phyloP scores from a whole-genome alignment of 2,329 filamentous ascomycete genomes.

The Epichloe uncinata region DNA sequence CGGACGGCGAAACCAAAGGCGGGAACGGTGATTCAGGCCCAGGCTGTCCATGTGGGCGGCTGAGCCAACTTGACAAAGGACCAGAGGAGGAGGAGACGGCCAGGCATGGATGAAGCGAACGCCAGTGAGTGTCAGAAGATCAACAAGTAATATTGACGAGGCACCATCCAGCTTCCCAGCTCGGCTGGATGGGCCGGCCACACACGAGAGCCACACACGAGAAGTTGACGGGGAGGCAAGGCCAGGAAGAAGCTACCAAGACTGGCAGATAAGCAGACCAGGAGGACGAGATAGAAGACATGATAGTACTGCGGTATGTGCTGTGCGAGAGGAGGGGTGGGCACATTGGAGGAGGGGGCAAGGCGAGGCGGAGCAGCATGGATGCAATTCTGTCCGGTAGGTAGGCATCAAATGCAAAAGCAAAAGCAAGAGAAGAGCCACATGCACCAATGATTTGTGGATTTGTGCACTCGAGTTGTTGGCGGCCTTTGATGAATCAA shows the following conservation, averaged over 20 bases:
- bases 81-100: neutral
- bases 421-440: too few species aligned
- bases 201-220: neutral
- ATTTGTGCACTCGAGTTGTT: too few species aligned
- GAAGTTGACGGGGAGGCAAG: neutral
- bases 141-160: neutral
- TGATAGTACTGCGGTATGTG: neutral
- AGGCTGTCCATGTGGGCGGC: neutral
- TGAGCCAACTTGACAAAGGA: neutral
- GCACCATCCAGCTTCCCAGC: neutral
- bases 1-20: neutral
- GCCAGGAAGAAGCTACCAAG: neutral
- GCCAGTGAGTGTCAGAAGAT: constrained; percentile 4
- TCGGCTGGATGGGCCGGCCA: constrained; percentile 2
- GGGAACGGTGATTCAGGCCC: constrained; percentile 4
- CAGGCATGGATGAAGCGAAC: constrained; percentile 2
- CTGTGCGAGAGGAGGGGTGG: too few species aligned
- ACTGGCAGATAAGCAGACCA: neutral
- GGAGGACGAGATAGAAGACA: neutral
- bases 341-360: too few species aligned
- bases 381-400: too few species aligned
- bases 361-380: too few species aligned
- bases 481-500: neutral
- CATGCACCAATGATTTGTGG: too few species aligned
- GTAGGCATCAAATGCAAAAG: too few species aligned